These are phyloP conservation scores for Aaosphaeria pasadenensis DNA, from an alignment of 2,329 filamentous ascomycete genomes.

Conservation along the genomic window DNA sequence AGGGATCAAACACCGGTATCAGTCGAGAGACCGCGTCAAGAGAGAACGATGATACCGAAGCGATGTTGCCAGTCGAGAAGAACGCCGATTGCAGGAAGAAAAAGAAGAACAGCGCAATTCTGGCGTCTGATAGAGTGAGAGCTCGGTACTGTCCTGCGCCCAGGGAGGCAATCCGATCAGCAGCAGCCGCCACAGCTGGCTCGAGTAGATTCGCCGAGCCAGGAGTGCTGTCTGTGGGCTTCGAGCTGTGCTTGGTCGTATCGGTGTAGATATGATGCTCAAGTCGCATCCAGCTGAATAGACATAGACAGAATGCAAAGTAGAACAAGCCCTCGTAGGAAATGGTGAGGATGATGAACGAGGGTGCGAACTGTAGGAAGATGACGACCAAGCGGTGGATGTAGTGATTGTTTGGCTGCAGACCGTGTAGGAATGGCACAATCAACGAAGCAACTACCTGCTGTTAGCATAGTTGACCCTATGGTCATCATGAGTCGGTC, in stretches of 20 bases:
- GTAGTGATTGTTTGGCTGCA: slow-evolving; percentile 82
- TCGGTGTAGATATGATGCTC: slow-evolving; percentile 71
- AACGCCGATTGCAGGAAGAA: slow-evolving; percentile 92
- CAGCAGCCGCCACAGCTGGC: slow-evolving; percentile 39
- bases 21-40: slow-evolving; percentile 85
- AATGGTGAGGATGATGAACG: slow-evolving; percentile 93
- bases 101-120: slow-evolving; percentile 92
- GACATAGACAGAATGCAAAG: slow-evolving; percentile 76
- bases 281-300: slow-evolving; percentile 87
- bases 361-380: slow-evolving; percentile 88
- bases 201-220: slow-evolving; percentile 25
- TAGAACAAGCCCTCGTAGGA: slow-evolving; percentile 98
- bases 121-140: slow-evolving; percentile 76
- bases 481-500: too few relatives aligned
- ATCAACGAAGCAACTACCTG: slow-evolving; percentile 67
- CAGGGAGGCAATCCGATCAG: slow-evolving; percentile 26
- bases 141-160: slow-evolving; percentile 55
- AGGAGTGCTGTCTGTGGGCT: slow-evolving; percentile 11
- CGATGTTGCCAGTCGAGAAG: slow-evolving; percentile 95
- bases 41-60: slow-evolving; percentile 89
- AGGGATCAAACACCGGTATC: slow-evolving; percentile 89
- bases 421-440: slow-evolving; percentile 75
- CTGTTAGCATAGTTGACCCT: slow-evolving; percentile 14
- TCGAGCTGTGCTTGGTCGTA: slow-evolving; percentile 16
- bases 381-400: slow-evolving; percentile 84